Percentiles rank a stretch among this genome's conserved stretches.
phyloP scores from a whole-genome alignment of 495 filamentous ascomycete genomes.

The Tuber aestivum region DNA sequence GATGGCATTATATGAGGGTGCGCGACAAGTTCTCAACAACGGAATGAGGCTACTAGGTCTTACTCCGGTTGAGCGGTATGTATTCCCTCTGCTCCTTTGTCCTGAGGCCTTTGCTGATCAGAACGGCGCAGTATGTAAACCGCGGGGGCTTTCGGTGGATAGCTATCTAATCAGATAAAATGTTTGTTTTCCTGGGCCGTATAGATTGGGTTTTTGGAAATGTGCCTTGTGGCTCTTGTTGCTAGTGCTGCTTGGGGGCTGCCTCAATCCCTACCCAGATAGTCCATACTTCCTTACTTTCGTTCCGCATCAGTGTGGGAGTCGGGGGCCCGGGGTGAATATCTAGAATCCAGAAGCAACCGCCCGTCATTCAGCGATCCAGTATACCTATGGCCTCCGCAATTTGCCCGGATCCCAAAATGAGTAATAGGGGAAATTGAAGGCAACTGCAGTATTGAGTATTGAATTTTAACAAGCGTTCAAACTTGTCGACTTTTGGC shows the following conservation, averaged over 20 bases:
- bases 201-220: neutral
- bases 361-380: neutral
- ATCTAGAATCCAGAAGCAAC: neutral
- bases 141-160: neutral
- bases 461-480: neutral
- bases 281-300: neutral
- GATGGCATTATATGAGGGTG: slow-evolving; percentile 75
- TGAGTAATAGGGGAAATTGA: neutral
- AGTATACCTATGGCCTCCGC: neutral
- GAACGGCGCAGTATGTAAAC: neutral
- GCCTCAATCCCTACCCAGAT: neutral
- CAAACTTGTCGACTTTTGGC: neutral
- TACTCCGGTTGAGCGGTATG: slow-evolving; percentile 60
- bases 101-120: neutral
- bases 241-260: neutral
- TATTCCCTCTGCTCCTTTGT: neutral
- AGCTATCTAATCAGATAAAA: neutral
- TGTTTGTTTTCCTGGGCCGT: neutral
- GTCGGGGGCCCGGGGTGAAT: neutral
- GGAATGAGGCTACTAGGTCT: slow-evolving; percentile 79
- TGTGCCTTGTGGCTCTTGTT: neutral
- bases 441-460: neutral
- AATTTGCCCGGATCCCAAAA: neutral
- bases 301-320: neutral
- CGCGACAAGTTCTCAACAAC: slow-evolving; percentile 70